These are phyloP conservation scores for Globisporangium sylvaticum DNA, from an alignment of 352 stramenopile genomes.

Conservation along the genomic window DNA sequence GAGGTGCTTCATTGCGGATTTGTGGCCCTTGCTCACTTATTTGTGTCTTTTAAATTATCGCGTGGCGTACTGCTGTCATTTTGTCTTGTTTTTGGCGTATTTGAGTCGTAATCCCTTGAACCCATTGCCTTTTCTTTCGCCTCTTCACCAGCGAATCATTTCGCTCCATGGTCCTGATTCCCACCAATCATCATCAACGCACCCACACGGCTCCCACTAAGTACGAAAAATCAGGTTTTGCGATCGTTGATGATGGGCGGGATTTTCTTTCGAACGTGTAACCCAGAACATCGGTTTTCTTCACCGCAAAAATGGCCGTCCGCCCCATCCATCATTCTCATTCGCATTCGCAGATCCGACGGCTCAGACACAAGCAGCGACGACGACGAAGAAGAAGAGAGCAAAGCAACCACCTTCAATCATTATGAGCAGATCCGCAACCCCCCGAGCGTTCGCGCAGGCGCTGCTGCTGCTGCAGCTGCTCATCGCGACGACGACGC, in stretches of 20 bases:
- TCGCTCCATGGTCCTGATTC: not conserved
- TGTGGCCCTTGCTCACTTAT: too few relatives aligned
- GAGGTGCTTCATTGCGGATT: too few relatives aligned
- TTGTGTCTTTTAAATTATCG: too few relatives aligned
- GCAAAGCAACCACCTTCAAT: not conserved
- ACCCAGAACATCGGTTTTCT: not conserved
- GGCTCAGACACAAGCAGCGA: not conserved
- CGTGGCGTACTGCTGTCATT: too few relatives aligned
- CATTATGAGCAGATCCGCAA: not conserved
- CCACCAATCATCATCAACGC: not conserved
- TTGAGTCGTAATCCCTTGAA: too few relatives aligned
- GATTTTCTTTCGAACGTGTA: not conserved
- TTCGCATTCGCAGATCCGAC: slow-evolving; percentile 4
- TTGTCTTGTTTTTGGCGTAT: too few relatives aligned
- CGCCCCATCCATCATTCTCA: not conserved
- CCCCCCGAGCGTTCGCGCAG: not conserved
- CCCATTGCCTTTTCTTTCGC: not conserved
- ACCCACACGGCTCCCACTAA: slow-evolving; percentile 2
- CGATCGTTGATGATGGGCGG: not conserved
- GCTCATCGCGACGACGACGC: not conserved
- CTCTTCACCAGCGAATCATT: slow-evolving; percentile 7
- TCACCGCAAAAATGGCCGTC: not conserved
- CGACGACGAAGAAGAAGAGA: not conserved
- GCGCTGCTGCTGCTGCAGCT: slow-evolving; percentile 12
- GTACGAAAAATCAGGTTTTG: slow-evolving; percentile 13